A percentile compares a stretch with the other conserved stretches of the same genome.
phyloP scores from a whole-genome alignment of 352 stramenopile species.

The Globisporangium rhizosaccharum region DNA sequence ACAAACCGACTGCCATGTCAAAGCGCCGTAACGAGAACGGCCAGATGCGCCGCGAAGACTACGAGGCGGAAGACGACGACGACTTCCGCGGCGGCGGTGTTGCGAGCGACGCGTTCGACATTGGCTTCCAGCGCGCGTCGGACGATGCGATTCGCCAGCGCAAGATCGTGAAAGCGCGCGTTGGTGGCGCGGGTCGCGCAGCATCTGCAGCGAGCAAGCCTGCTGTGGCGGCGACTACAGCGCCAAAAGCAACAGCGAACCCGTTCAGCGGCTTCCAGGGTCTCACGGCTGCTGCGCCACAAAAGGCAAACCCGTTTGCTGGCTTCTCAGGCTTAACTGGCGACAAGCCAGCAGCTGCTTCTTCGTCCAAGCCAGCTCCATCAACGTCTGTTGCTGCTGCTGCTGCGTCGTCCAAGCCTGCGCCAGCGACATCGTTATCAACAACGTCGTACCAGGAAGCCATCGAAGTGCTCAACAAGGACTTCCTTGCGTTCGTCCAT shows the following conservation, averaged over 20 bases:
- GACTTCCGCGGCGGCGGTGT: conserved; percentile 17
- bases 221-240: background rate
- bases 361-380: background rate
- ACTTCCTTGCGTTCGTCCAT: conserved; percentile 70
- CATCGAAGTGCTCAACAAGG: conserved; percentile 81
- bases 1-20: conserved; percentile 31
- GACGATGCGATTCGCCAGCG: conserved; percentile 64
- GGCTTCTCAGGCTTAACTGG: conserved; percentile 53
- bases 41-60: conserved; percentile 84
- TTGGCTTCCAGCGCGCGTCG: conserved; percentile 66
- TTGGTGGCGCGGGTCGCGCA: conserved; percentile 17
- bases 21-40: conserved; percentile 85
- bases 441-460: conserved; percentile 56
- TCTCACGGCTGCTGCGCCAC: conserved; percentile 19
- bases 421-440: background rate
- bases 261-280: conserved; percentile 47
- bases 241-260: conserved; percentile 18
- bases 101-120: conserved; percentile 38
- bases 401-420: background rate
- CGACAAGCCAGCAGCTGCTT: conserved; percentile 10
- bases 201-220: conserved; percentile 16
- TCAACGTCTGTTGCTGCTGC: background rate
- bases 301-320: conserved; percentile 52
- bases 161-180: conserved; percentile 74
- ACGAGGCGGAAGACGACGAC: conserved; percentile 50